A percentile compares a stretch with the other conserved stretches of the same genome.
Evolutionary conservation across 139 green algal genomes (phyloP).

Genomic region (Tetradesmus obliquus): DNA sequence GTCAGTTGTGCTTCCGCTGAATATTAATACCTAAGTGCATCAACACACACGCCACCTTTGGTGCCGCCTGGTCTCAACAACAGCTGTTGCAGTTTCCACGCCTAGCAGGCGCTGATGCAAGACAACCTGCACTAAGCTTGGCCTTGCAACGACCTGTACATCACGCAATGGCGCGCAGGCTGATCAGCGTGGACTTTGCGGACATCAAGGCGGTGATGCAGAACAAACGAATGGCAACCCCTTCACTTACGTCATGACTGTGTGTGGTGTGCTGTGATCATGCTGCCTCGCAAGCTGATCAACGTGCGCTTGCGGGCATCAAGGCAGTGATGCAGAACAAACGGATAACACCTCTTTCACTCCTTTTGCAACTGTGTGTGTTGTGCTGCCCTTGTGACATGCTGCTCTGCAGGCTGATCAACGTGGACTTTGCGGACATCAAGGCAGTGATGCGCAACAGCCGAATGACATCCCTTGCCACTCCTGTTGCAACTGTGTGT

Average conservation of each 20-base stretch:
- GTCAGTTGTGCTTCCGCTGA: too few relatives aligned
- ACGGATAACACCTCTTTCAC: too few relatives aligned
- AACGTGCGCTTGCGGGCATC: conserved; percentile 99
- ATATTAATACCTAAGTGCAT: too few relatives aligned
- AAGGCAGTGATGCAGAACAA: conserved; percentile 95
- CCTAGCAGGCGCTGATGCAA: too few relatives aligned
- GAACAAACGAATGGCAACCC: conserved; percentile 63
- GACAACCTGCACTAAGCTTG: too few relatives aligned
- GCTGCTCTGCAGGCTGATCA: conserved; percentile 77
- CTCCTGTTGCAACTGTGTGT: background rate
- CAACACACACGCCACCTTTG: too few relatives aligned
- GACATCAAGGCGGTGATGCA: conserved; percentile 97
- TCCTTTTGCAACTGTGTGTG: too few relatives aligned
- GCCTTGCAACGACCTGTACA: too few relatives aligned
- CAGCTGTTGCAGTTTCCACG: too few relatives aligned
- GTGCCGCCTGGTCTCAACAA: too few relatives aligned
- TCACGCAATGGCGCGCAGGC: conserved; percentile 4
- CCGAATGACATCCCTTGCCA: background rate
- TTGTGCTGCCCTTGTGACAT: background rate
- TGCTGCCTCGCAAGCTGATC: conserved; percentile 72
- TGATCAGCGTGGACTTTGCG: conserved; percentile 99
- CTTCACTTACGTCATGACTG: background rate
- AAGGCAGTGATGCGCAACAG: conserved; percentile 95
- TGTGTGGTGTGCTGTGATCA: background rate
- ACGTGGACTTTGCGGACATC: conserved; percentile 99